Conservation (phyloP, 2,329 filamentous ascomycete species). For the Penicillium sp. region DNA sequence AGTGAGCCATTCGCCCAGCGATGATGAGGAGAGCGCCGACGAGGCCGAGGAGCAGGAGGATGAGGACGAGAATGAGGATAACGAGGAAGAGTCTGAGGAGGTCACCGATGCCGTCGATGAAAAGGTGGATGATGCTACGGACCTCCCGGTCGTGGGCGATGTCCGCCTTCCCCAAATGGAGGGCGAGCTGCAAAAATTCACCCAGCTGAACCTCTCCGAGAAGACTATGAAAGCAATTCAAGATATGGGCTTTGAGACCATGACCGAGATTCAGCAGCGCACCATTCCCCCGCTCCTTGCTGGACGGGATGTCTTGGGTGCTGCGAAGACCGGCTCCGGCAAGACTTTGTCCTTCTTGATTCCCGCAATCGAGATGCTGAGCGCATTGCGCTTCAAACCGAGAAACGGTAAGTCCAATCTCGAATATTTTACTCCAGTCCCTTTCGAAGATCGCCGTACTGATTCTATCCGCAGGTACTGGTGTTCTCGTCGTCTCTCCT, state of each 20-base stretch:
- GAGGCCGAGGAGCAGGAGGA: slow-evolving; percentile 30
- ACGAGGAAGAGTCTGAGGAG: slow-evolving; percentile 23
- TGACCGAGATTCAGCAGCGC: slow-evolving; percentile 91
- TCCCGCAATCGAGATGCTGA: slow-evolving; percentile 89
- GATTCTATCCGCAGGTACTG: slow-evolving; percentile 56
- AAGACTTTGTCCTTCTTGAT: slow-evolving; percentile 96
- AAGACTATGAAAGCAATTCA: slow-evolving; percentile 85
- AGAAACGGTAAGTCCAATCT: slow-evolving; percentile 62
- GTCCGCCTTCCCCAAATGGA: slow-evolving; percentile 60
- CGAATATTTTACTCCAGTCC: not conserved
- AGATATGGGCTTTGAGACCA: slow-evolving; percentile 89
- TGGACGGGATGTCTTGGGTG: slow-evolving; percentile 88
- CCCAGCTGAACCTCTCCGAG: slow-evolving; percentile 79
- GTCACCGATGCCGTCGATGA: slow-evolving; percentile 15
- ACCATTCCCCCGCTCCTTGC: slow-evolving; percentile 85
- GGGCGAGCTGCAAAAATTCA: slow-evolving; percentile 67
- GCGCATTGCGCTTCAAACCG: slow-evolving; percentile 87
- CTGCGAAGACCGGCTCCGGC: slow-evolving; percentile 92
- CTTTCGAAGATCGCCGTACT: slow-evolving; percentile 1
- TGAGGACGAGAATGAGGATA: slow-evolving; percentile 30
- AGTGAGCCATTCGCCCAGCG: slow-evolving; percentile 35
- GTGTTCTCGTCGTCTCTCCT: slow-evolving; percentile 87
- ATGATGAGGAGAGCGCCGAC: slow-evolving; percentile 34
- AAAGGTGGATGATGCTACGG: slow-evolving; percentile 33
- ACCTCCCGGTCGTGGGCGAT: slow-evolving; percentile 52